Percentiles rank a stretch among this genome's conserved stretches.
phyloP scores from a whole-genome alignment of 1,139 yeast genomes.

The Scheffersomyces segobiensis region DNA sequence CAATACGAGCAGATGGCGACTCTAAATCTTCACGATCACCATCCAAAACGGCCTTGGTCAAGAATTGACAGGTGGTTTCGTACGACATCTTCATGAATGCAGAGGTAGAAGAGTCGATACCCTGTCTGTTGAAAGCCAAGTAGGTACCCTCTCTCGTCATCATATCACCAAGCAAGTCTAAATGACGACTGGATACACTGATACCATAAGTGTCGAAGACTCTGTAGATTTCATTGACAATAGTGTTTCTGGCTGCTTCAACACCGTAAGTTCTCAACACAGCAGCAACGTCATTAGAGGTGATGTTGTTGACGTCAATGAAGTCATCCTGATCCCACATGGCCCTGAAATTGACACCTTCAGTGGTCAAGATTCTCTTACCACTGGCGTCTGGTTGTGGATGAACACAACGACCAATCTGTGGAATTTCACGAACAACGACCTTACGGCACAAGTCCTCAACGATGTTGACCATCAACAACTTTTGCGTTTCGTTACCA shows the following conservation, averaged over 20 bases:
- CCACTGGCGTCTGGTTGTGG: conserved; percentile 65
- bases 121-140: conserved; percentile 96
- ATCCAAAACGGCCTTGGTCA: conserved; percentile 93
- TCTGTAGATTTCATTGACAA: conserved; percentile 92
- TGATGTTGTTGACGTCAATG: conserved; percentile 81
- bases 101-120: conserved; percentile 93
- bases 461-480: conserved; percentile 94
- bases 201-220: conserved; percentile 98
- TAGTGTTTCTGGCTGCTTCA: conserved; percentile 97
- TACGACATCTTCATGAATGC: conserved; percentile 99
- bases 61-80: conserved; percentile 96
- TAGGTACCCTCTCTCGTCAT: conserved; percentile 99
- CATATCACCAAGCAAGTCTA: conserved; percentile 96
- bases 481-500: conserved; percentile 77
- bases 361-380: conserved; percentile 81
- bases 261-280: conserved; percentile 94
- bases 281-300: conserved; percentile 90
- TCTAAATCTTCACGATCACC: conserved; percentile 87
- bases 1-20: conserved; percentile 94
- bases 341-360: conserved; percentile 95
- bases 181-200: conserved; percentile 88
- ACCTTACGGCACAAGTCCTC: conserved; percentile 89
- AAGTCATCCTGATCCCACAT: conserved; percentile 98
- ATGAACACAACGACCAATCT: conserved; percentile 90
- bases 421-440: conserved; percentile 90